phyloP scores from a whole-genome alignment of 768 basidiomycete species.

The Leccinum variicolor region DNA sequence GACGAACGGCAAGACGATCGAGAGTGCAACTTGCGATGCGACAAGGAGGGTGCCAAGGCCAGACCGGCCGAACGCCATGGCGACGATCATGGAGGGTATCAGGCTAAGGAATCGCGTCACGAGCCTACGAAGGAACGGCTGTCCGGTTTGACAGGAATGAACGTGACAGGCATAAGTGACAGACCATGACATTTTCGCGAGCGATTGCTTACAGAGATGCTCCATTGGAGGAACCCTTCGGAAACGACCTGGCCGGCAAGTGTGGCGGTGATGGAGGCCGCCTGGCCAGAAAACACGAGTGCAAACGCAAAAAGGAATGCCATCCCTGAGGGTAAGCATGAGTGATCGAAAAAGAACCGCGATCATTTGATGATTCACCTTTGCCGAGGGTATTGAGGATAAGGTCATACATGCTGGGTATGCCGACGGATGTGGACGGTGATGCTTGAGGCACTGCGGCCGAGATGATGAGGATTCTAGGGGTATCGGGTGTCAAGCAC shows the following conservation, averaged over 20 bases:
- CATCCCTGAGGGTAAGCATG: constrained; percentile 2
- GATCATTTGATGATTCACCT: constrained; percentile 19
- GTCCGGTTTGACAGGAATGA: not conserved
- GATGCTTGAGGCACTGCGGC: constrained; percentile 9
- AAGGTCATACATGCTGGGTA: constrained; percentile 41
- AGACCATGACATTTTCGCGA: not conserved
- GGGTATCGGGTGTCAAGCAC: not conserved
- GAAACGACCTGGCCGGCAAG: constrained; percentile 47
- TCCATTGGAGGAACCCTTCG: constrained; percentile 50
- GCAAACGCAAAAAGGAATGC: constrained; percentile 48
- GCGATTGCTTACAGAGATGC: constrained; percentile 30
- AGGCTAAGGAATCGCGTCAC: constrained; percentile 44
- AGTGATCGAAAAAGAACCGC: not conserved
- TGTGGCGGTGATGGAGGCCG: constrained; percentile 48
- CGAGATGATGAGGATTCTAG: constrained; percentile 38
- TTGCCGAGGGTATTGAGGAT: constrained; percentile 39
- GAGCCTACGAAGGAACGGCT: constrained; percentile 38
- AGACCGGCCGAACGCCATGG: constrained; percentile 38
- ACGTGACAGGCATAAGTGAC: not conserved
- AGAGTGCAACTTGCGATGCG: constrained; percentile 45
- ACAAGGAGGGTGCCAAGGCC: constrained; percentile 48
- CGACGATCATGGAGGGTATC: constrained; percentile 42
- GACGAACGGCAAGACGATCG: constrained; percentile 45
- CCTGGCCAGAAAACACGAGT: constrained; percentile 44
- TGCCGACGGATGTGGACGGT: constrained; percentile 29